These are phyloP conservation scores for Symbiodinium pilosum DNA, from an alignment of 73 alveolate genomes.

Conservation along the genomic window DNA sequence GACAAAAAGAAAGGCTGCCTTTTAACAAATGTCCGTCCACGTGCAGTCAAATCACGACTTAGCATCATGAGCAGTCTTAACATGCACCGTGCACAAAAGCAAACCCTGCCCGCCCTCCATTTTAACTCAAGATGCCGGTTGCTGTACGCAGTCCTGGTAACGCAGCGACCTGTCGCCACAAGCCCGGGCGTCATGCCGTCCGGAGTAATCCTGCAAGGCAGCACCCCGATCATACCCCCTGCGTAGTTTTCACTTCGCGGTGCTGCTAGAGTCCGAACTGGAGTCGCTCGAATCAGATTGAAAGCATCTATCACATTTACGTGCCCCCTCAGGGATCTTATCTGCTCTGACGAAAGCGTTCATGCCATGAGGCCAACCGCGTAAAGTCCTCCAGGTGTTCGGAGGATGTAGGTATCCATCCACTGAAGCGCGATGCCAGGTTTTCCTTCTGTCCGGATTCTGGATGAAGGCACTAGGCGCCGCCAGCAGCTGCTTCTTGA, in stretches of 20 bases:
- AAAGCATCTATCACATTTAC: not conserved
- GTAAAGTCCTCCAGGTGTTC: not conserved
- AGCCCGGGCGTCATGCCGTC: not conserved
- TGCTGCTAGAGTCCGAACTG: not conserved
- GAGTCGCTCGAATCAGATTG: not conserved
- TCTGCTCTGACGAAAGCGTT: not conserved
- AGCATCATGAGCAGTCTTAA: no score
- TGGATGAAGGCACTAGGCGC: not conserved
- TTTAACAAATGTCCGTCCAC: not conserved
- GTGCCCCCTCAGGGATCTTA: not conserved
- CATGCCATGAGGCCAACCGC: slow-evolving; percentile 18
- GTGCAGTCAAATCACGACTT: no score
- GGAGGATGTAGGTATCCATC: slow-evolving; percentile 11
- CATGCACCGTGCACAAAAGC: not conserved
- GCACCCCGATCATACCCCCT: not conserved
- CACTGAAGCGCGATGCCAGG: not conserved
- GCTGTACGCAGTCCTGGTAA: not conserved
- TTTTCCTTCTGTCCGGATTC: not conserved
- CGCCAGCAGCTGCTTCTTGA: not conserved
- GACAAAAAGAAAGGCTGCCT: no score
- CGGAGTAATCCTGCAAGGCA: not conserved
- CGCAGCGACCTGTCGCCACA: slow-evolving; percentile 13
- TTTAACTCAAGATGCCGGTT: not conserved
- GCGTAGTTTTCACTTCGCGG: not conserved
- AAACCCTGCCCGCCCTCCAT: not conserved